phyloP scores from a whole-genome alignment of 2,329 filamentous ascomycete genomes.

The Fusarium hainanense region DNA sequence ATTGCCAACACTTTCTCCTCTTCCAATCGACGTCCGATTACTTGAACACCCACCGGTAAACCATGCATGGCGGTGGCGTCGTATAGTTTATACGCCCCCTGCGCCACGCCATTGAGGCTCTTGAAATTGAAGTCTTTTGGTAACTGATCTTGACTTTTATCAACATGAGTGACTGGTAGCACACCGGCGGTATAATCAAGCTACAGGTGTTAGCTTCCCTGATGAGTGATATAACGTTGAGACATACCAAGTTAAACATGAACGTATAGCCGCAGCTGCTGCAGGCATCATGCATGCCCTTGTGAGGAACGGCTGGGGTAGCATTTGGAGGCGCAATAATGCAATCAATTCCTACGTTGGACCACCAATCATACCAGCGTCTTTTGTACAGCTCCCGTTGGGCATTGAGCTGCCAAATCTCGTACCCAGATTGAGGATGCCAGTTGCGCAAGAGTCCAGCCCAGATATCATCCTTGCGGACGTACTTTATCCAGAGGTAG shows the following conservation, averaged over 20 bases:
- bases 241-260: constrained; percentile 83
- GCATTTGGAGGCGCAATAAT: constrained; percentile 88
- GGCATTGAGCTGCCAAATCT: constrained; percentile 85
- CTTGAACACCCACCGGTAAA: constrained; percentile 85
- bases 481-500: constrained; percentile 88
- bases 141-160: constrained; percentile 73
- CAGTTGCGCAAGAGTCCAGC: constrained; percentile 80
- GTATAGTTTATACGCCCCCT: constrained; percentile 87
- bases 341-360: constrained; percentile 76
- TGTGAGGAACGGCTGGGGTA: constrained; percentile 87
- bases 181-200: constrained; percentile 89
- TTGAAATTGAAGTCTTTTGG: constrained; percentile 69
- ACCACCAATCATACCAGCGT: constrained; percentile 89
- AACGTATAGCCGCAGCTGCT: constrained; percentile 94
- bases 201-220: constrained; percentile 52
- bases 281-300: constrained; percentile 86
- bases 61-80: constrained; percentile 86
- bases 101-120: constrained; percentile 80
- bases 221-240: neutral
- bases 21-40: constrained; percentile 81
- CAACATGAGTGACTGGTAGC: constrained; percentile 86
- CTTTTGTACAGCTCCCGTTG: constrained; percentile 81
- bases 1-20: constrained; percentile 88
- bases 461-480: constrained; percentile 80
- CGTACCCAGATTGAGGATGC: constrained; percentile 76